Conservation (phyloP, 78 protist genomes). For the Dictyostelium capitatum region DNA sequence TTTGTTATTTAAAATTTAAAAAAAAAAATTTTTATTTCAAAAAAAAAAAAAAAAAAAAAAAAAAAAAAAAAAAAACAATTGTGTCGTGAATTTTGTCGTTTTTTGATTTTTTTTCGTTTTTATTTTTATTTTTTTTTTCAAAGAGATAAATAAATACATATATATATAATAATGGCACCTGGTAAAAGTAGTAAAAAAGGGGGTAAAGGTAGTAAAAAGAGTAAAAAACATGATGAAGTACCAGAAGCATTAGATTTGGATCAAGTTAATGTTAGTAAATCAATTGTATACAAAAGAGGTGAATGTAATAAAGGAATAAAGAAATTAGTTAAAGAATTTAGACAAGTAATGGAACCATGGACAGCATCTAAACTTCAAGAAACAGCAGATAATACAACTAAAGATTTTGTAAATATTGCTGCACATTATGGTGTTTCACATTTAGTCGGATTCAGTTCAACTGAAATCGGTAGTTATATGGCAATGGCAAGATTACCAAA, state of each 20-base stretch:
- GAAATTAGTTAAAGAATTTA: slow-evolving; percentile 77
- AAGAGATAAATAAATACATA: neutral
- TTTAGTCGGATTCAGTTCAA: slow-evolving; percentile 75
- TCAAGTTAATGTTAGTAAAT: slow-evolving; percentile 35
- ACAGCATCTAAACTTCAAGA: slow-evolving; percentile 77
- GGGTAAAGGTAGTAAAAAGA: neutral
- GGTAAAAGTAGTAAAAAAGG: neutral
- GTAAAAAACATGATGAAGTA: slow-evolving; percentile 15
- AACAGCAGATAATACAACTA: slow-evolving; percentile 59
- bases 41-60: neutral
- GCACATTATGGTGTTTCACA: slow-evolving; percentile 89
- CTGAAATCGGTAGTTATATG: slow-evolving; percentile 80
- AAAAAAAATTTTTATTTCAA: neutral
- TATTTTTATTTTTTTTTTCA: neutral
- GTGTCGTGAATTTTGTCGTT: too few species aligned
- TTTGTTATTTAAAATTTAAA: neutral
- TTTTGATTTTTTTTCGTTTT: too few species aligned
- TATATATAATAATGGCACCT: neutral
- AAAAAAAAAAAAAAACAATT: slow-evolving; percentile 5
- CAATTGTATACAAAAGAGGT: slow-evolving; percentile 59
- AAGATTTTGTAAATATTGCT: slow-evolving; percentile 90
- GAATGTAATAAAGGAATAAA: slow-evolving; percentile 12
- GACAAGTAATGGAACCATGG: slow-evolving; percentile 88
- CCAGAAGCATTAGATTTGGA: slow-evolving; percentile 42
- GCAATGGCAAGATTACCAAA: slow-evolving; percentile 83